Percentiles rank a stretch among this genome's conserved stretches.
phyloP scores from a whole-genome alignment of 306 rosid genomes.

The Arachis stenosperma region DNA sequence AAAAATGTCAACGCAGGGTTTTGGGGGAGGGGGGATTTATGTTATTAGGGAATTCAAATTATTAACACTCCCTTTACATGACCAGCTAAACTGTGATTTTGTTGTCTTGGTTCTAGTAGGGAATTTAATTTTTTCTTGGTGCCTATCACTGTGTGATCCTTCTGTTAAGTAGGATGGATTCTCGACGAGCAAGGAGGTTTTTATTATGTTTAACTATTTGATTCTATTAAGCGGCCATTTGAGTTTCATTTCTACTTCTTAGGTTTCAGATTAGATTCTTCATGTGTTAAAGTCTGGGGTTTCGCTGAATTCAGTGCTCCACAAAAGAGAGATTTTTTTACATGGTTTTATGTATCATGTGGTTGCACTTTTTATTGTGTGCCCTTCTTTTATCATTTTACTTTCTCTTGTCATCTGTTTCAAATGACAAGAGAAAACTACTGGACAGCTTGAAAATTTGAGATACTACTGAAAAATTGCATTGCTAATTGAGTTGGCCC shows the following conservation, averaged over 20 bases:
- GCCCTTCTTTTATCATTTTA: neutral
- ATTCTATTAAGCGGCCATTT: neutral
- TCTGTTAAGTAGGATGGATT: neutral
- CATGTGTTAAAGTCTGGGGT: neutral
- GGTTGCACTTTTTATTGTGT: neutral
- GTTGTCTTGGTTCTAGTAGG: neutral
- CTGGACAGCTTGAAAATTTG: neutral
- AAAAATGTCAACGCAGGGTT: neutral
- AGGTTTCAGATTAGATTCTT: neutral
- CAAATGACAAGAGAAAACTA: neutral
- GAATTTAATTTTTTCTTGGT: neutral
- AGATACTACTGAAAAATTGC: neutral
- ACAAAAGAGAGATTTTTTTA: neutral
- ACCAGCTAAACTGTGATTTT: neutral
- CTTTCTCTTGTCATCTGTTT: neutral
- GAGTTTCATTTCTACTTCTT: neutral
- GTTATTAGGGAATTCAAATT: neutral
- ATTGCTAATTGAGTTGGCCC: neutral
- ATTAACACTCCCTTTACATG: neutral
- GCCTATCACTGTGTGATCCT: neutral
- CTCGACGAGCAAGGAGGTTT: neutral
- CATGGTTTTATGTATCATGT: slow-evolving; percentile 8
- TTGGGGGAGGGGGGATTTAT: neutral
- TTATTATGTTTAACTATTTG: slow-evolving; percentile 20
- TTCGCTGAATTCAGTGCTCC: neutral